phyloP scores from a whole-genome alignment of 2,329 filamentous ascomycete species.

The Cladophialophora yegresii region DNA sequence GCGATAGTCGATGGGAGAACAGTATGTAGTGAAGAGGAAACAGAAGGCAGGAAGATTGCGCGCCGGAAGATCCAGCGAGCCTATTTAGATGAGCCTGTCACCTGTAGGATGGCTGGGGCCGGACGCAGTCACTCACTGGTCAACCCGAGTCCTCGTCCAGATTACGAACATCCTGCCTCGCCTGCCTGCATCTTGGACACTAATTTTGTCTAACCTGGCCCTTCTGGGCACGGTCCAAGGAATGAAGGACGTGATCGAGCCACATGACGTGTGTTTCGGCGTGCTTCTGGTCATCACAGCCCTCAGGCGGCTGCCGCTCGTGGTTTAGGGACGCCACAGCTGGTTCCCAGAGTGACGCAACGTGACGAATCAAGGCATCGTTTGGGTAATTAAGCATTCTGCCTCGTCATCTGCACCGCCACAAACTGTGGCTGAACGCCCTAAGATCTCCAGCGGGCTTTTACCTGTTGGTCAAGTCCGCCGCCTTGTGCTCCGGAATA shows the following conservation, averaged over 20 bases:
- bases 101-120: constrained; percentile 9
- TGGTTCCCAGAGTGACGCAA: background rate
- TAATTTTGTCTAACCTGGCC: constrained; percentile 11
- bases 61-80: constrained; percentile 5
- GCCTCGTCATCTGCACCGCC: constrained; percentile 11
- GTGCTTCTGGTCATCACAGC: background rate
- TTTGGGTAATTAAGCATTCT: background rate
- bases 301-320: background rate
- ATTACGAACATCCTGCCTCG: constrained; percentile 15
- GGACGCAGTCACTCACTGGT: constrained; percentile 13
- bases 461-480: background rate
- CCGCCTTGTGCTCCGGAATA: background rate
- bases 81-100: constrained; percentile 8
- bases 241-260: constrained; percentile 11
- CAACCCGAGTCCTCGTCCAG: constrained; percentile 4
- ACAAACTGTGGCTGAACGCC: constrained; percentile 6
- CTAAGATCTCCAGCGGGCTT: background rate
- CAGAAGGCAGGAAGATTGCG: constrained; percentile 14
- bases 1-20: background rate
- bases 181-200: constrained; percentile 6
- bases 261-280: constrained; percentile 15
- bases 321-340: background rate
- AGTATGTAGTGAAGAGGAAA: background rate
- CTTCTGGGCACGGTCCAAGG: constrained; percentile 7
- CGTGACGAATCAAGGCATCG: background rate